These are phyloP conservation scores for Kwoniella heveanensis DNA, from an alignment of 768 basidiomycete species.

Conservation along the genomic window DNA sequence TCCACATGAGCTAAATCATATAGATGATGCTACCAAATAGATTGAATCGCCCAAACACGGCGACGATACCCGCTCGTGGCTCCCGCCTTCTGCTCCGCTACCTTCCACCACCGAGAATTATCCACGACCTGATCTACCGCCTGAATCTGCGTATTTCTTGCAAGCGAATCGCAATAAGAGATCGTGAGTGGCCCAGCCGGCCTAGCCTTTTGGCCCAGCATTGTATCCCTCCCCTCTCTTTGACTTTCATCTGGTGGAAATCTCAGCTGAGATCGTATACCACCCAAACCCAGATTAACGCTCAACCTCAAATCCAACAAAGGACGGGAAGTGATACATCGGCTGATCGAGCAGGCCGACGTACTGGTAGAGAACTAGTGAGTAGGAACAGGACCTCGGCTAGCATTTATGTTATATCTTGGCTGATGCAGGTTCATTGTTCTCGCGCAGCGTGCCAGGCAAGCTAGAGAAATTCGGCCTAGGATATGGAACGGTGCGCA, in stretches of 20 bases:
- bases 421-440: too few relatives aligned
- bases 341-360: conserved; percentile 73
- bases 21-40: too few relatives aligned
- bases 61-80: conserved; percentile 75
- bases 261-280: too few relatives aligned
- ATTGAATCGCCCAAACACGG: conserved; percentile 60
- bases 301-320: conserved; percentile 80
- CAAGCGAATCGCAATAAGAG: conserved; percentile 68
- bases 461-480: conserved; percentile 83
- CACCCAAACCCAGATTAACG: conserved; percentile 66
- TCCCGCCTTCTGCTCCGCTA: conserved; percentile 46
- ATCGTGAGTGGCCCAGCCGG: conserved; percentile 34
- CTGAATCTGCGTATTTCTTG: conserved; percentile 92
- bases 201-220: too few relatives aligned
- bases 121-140: conserved; percentile 64
- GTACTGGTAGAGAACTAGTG: conserved; percentile 82
- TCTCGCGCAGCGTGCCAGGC: conserved; percentile 59
- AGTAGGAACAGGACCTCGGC: too few relatives aligned
- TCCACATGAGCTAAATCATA: too few relatives aligned
- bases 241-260: too few relatives aligned
- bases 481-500: conserved; percentile 77
- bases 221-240: too few relatives aligned
- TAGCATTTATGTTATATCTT: too few relatives aligned
- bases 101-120: conserved; percentile 56
- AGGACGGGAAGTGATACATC: conserved; percentile 73